Conservation (phyloP, 2,329 filamentous ascomycete species). For the Hymenoscyphus scutula region DNA sequence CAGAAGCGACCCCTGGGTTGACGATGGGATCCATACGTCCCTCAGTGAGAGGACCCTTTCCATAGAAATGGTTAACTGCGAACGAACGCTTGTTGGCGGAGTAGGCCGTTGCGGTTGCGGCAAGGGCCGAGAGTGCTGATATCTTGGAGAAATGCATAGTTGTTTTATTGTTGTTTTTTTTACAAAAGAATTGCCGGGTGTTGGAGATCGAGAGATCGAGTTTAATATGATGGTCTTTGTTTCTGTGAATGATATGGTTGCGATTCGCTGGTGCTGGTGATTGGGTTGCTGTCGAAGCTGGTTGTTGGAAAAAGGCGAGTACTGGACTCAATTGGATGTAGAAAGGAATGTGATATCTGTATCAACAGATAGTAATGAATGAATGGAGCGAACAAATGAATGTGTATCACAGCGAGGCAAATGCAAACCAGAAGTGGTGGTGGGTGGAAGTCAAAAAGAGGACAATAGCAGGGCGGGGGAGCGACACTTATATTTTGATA, state of each 20-base stretch:
- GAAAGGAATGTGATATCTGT: constrained; percentile 31
- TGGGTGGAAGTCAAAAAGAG: constrained; percentile 13
- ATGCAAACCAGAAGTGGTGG: constrained; percentile 13
- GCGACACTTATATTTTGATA: constrained; percentile 6
- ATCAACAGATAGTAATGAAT: constrained; percentile 32
- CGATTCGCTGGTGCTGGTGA: constrained; percentile 20
- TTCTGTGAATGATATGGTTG: constrained; percentile 25
- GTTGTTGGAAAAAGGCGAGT: constrained; percentile 12
- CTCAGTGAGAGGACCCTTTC: constrained; percentile 57
- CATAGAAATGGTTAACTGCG: constrained; percentile 70
- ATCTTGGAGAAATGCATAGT: constrained; percentile 31
- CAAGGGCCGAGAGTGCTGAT: constrained; percentile 24
- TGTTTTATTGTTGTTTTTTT: constrained; percentile 6
- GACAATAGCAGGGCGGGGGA: constrained; percentile 4
- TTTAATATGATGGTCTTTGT: constrained; percentile 9
- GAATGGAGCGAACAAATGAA: constrained; percentile 25
- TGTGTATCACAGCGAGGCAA: constrained; percentile 22
- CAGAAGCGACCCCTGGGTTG: constrained; percentile 55
- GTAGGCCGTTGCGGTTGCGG: constrained; percentile 27
- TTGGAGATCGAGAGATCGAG: background rate
- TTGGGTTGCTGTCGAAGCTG: constrained; percentile 30
- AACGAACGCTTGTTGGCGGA: constrained; percentile 47
- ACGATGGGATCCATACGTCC: constrained; percentile 77
- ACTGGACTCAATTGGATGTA: constrained; percentile 17
- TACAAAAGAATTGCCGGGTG: background rate